phyloP scores from a whole-genome alignment of 768 basidiomycete species.

The Tubosaeta sp. region DNA sequence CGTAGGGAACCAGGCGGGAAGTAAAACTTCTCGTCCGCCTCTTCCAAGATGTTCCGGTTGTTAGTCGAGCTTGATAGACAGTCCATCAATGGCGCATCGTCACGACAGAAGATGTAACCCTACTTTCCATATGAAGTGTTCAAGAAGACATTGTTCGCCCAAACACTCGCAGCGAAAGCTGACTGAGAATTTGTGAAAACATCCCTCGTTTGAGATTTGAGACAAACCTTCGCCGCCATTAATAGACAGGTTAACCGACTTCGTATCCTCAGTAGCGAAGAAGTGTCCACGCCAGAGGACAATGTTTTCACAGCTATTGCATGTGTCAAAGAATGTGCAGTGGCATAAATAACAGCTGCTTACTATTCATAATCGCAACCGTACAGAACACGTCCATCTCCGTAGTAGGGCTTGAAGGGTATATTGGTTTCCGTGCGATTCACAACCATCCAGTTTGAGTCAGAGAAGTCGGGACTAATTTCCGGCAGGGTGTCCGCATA shows the following conservation, averaged over 20 bases:
- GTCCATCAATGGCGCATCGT: neutral
- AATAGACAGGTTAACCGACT: constrained; percentile 68
- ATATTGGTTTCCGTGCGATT: constrained; percentile 73
- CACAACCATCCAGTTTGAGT: constrained; percentile 60
- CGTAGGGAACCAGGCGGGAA: constrained; percentile 57
- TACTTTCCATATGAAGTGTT: constrained; percentile 73
- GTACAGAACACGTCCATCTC: constrained; percentile 74
- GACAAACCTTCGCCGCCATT: constrained; percentile 71
- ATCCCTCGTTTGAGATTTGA: neutral
- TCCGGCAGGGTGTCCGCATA: constrained; percentile 77
- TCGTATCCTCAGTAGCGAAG: constrained; percentile 52
- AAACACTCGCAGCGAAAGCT: constrained; percentile 80
- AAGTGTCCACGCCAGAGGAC: constrained; percentile 86
- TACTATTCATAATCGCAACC: constrained; percentile 87
- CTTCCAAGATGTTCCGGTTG: constrained; percentile 53
- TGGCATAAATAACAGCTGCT: constrained; percentile 23
- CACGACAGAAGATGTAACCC: constrained; percentile 16
- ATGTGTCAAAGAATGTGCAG: constrained; percentile 2
- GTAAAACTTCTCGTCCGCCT: constrained; percentile 61
- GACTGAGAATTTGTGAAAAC: neutral
- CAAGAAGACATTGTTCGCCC: constrained; percentile 72
- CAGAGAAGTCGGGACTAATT: constrained; percentile 51
- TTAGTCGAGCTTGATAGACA: constrained; percentile 49
- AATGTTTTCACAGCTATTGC: constrained; percentile 69
- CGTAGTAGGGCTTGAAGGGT: constrained; percentile 63